Evolutionary conservation across 345 rosid species (phyloP), one percentile per base, ranked within the genome.

Genomic region (Eucalyptus curtisii): DNA sequence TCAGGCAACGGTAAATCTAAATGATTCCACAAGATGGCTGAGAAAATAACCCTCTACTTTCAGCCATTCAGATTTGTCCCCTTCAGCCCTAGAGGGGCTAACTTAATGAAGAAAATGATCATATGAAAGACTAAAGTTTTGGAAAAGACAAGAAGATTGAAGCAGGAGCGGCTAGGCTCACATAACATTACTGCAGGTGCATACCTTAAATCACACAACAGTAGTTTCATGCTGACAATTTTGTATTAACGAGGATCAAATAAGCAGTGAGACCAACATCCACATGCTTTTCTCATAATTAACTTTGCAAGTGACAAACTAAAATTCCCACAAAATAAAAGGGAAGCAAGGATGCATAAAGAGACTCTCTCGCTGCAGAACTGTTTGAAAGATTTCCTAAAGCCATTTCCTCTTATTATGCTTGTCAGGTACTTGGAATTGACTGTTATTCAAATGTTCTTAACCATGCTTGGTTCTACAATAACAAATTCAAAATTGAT

Each of bases 351-450:
- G 55, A 17, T 17, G 55, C 55, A 52, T 52, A 52, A 52, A 25
- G 64, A 57, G 64, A 57, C n/a, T 57, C 5, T 66, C 31, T 66
- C 2, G 79, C 22, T n/a, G 42, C 79, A 66, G 79, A 6, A 66
- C 42, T 8, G 3, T n/a, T 22, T 55, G 52, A 57, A 88, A 30
- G 22, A 57, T 30, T 33, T 44, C 17, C 40, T 30, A 47, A 33
- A 7, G 64, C 84, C 61, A 80, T 88, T 33, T 90, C 64, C 30
- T 59, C 47, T 86, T 13, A 37, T 59, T 87, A 4, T 81, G 30
- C 47, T 47, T 76, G 47, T n/a, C 91, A 96, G 95, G 88, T 93
- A 90, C 91, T 91, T 95, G 92, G 93, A 89, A 55, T 55, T 55
- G 59, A 55, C 22, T 22, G 59, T 55, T 20, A 22, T 20, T 53